A percentile compares a stretch with the other conserved stretches of the same genome.
phyloP scores from a whole-genome alignment of 306 rosid genomes.

The Neltuma alba region DNA sequence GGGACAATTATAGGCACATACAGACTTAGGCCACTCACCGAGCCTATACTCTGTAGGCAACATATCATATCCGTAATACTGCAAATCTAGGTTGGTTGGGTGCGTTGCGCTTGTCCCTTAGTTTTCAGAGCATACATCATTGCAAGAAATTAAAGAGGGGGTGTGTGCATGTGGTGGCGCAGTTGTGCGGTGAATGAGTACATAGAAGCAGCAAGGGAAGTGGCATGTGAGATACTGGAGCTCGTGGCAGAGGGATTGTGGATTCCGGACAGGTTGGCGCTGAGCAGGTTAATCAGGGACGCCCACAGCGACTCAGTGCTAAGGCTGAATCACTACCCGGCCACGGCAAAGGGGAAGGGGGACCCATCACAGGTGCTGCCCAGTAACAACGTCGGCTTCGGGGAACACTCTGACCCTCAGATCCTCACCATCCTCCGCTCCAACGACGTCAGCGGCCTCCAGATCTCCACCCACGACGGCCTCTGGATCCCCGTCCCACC shows the following conservation, averaged over 20 bases:
- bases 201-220: slow-evolving; percentile 51
- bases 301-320: slow-evolving; percentile 73
- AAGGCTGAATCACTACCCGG: slow-evolving; percentile 88
- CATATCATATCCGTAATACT: not conserved
- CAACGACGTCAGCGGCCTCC: slow-evolving; percentile 83
- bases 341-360: too few relatives aligned
- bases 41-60: not conserved
- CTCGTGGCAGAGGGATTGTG: slow-evolving; percentile 77
- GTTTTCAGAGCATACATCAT: too few relatives aligned
- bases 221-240: slow-evolving; percentile 84
- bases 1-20: not conserved
- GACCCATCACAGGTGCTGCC: too few relatives aligned
- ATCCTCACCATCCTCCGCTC: slow-evolving; percentile 83
- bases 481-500: slow-evolving; percentile 88
- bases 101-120: not conserved
- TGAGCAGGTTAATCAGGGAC: slow-evolving; percentile 72
- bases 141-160: not conserved
- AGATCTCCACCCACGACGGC: slow-evolving; percentile 70
- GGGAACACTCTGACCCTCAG: slow-evolving; percentile 99
- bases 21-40: not conserved
- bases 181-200: slow-evolving; percentile 69
- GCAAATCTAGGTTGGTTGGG: not conserved
- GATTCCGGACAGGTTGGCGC: slow-evolving; percentile 58
- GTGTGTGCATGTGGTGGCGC: not conserved
- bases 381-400: slow-evolving; percentile 62